Conservation (phyloP, 2,329 filamentous ascomycete genomes). For the Fusarium begoniae region DNA sequence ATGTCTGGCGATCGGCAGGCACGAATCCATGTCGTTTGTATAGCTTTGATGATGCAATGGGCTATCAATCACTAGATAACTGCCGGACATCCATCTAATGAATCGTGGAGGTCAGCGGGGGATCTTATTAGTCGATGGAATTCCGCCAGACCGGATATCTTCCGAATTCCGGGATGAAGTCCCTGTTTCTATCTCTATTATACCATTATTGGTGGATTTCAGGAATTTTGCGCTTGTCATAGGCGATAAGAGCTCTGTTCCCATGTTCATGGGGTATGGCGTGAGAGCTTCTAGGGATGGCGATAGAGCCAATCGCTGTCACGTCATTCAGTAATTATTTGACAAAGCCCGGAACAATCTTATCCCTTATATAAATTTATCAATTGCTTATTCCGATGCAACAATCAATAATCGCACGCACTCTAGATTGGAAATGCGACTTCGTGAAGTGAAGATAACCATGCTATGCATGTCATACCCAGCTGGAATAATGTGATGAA, state of each 20-base stretch:
- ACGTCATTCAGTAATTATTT: neutral
- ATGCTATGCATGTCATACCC: too few relatives aligned
- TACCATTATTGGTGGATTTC: too few relatives aligned
- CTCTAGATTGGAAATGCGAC: neutral
- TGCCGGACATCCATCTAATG: neutral
- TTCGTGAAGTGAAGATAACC: neutral
- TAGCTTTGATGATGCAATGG: conserved; percentile 5
- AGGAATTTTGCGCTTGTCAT: too few relatives aligned
- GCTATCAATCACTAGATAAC: neutral
- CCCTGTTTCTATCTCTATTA: too few relatives aligned
- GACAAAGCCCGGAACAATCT: neutral
- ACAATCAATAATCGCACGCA: neutral
- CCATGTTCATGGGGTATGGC: neutral
- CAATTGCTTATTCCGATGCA: neutral
- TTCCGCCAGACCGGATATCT: neutral
- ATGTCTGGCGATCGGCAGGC: neutral
- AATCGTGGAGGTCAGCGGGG: neutral
- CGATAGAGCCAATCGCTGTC: neutral
- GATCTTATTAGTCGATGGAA: neutral
- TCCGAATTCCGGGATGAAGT: neutral
- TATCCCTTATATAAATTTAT: neutral
- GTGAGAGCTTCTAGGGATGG: neutral
- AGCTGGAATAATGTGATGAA: neutral
- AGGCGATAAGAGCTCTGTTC: neutral
- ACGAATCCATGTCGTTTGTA: conserved; percentile 2